phyloP scores from a whole-genome alignment of 1,284 basidiomycete species.

The Leccinum pseudoinsigne region DNA sequence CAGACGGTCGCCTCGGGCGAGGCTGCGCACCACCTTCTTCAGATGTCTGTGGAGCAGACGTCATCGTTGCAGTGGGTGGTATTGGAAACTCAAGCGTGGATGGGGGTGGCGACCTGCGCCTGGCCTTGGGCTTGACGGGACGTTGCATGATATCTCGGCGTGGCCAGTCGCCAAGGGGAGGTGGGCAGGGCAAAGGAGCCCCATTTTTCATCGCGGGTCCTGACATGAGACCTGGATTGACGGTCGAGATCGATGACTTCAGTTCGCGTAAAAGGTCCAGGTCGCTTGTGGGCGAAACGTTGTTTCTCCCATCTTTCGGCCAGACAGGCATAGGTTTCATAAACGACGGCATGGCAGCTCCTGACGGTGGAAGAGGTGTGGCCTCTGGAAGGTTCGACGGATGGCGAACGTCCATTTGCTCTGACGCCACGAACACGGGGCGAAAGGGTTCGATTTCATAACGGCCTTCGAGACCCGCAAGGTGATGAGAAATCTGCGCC shows the following conservation, averaged over 20 bases:
- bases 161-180: slow-evolving; percentile 59
- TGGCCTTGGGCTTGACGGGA: slow-evolving; percentile 30
- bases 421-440: slow-evolving; percentile 22
- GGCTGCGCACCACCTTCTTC: slow-evolving; percentile 16
- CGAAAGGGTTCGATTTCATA: slow-evolving; percentile 51
- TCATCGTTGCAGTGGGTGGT: not conserved
- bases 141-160: slow-evolving; percentile 45
- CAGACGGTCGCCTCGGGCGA: slow-evolving; percentile 42
- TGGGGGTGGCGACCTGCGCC: slow-evolving; percentile 31
- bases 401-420: slow-evolving; percentile 25
- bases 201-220: slow-evolving; percentile 10
- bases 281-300: slow-evolving; percentile 14
- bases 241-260: slow-evolving; percentile 31
- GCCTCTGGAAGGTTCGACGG: slow-evolving; percentile 27
- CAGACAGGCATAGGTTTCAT: slow-evolving; percentile 15
- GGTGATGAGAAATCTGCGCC: slow-evolving; percentile 35
- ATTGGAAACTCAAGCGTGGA: slow-evolving; percentile 26
- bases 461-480: slow-evolving; percentile 39
- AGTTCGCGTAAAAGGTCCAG: slow-evolving; percentile 8
- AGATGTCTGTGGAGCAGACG: slow-evolving; percentile 10
- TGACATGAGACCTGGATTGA: slow-evolving; percentile 30
- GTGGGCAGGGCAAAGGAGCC: slow-evolving; percentile 36
- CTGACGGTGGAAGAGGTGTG: slow-evolving; percentile 19
- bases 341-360: slow-evolving; percentile 6
- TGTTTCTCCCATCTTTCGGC: not conserved